phyloP scores from a whole-genome alignment of 2,329 filamentous ascomycete genomes.

The Verticillium albo-atrum region DNA sequence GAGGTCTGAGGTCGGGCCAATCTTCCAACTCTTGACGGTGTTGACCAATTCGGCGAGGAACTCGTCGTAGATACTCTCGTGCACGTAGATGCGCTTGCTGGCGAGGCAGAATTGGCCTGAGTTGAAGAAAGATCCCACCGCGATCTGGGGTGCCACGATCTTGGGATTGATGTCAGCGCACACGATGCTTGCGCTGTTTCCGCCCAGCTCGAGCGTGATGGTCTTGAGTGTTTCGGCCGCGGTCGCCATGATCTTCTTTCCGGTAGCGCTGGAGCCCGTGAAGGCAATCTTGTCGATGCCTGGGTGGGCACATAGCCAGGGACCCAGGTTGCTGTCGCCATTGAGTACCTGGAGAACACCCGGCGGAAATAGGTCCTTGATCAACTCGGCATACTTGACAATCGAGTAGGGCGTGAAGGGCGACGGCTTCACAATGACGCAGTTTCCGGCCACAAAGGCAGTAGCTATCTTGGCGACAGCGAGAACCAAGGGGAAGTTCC shows the following conservation, averaged over 20 bases:
- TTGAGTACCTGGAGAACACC: slow-evolving; percentile 59
- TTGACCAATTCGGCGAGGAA: slow-evolving; percentile 43
- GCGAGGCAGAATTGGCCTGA: slow-evolving; percentile 35
- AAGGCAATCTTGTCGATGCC: slow-evolving; percentile 60
- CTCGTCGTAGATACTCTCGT: slow-evolving; percentile 53
- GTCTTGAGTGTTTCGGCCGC: slow-evolving; percentile 54
- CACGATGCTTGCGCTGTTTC: slow-evolving; percentile 59
- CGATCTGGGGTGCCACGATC: slow-evolving; percentile 30
- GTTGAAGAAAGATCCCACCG: slow-evolving; percentile 51
- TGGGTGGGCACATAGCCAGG: slow-evolving; percentile 53
- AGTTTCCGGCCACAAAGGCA: slow-evolving; percentile 51
- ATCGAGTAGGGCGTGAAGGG: slow-evolving; percentile 54
- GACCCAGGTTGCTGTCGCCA: slow-evolving; percentile 57
- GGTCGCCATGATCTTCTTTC: slow-evolving; percentile 57
- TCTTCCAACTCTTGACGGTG: slow-evolving; percentile 39
- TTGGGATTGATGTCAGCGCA: slow-evolving; percentile 51
- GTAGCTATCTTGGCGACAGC: slow-evolving; percentile 50
- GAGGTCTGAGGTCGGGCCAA: slow-evolving; percentile 4
- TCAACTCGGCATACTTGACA: slow-evolving; percentile 57
- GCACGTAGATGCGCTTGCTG: slow-evolving; percentile 55
- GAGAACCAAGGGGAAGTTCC: slow-evolving; percentile 41
- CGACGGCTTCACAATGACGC: slow-evolving; percentile 52
- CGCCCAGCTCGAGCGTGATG: slow-evolving; percentile 57
- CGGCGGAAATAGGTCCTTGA: slow-evolving; percentile 51
- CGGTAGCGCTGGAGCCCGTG: slow-evolving; percentile 56